Conservation (phyloP, 2,329 filamentous ascomycete species). For the Remersonia thermophila region DNA sequence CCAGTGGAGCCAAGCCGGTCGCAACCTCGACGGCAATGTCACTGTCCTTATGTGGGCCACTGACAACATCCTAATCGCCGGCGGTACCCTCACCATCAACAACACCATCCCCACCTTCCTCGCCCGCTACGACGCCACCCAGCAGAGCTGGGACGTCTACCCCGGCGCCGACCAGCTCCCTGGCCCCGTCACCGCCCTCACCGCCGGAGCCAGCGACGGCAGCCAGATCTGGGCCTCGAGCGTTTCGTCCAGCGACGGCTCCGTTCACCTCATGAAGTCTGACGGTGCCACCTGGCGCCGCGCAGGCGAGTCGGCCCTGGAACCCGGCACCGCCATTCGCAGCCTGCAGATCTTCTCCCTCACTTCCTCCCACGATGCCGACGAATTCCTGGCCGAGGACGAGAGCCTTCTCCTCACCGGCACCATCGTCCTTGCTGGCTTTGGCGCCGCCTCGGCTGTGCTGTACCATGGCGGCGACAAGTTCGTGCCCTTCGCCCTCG, state of each 20-base stretch:
- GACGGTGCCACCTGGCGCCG: constrained; percentile 60
- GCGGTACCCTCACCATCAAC: constrained; percentile 61
- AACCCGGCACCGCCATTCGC: constrained; percentile 53
- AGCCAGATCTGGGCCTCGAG: constrained; percentile 76
- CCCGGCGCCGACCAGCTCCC: constrained; percentile 54
- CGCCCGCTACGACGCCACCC: constrained; percentile 58
- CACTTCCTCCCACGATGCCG: constrained; percentile 52
- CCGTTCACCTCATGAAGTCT: constrained; percentile 71
- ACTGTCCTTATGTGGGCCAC: constrained; percentile 65
- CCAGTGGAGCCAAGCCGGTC: constrained; percentile 73
- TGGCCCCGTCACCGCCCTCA: constrained; percentile 66
- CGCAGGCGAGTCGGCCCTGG: constrained; percentile 47
- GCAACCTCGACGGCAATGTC: constrained; percentile 57
- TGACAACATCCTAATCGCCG: constrained; percentile 58
- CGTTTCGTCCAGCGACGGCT: constrained; percentile 50
- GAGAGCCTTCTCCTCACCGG: constrained; percentile 78
- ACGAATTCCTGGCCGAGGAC: constrained; percentile 49
- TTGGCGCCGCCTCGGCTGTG: constrained; percentile 73
- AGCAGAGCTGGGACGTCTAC: constrained; percentile 53
- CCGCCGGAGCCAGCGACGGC: constrained; percentile 58
- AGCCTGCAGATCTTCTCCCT: constrained; percentile 73
- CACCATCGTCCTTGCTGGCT: constrained; percentile 58
- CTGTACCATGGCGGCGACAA: constrained; percentile 68
- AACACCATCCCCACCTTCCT: constrained; percentile 51
- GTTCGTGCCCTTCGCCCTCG: constrained; percentile 69